Evolutionary conservation across 331 rosid genomes (phyloP), one percentile per base, ranked within the genome.

Genomic region (Malus hybrid): DNA sequence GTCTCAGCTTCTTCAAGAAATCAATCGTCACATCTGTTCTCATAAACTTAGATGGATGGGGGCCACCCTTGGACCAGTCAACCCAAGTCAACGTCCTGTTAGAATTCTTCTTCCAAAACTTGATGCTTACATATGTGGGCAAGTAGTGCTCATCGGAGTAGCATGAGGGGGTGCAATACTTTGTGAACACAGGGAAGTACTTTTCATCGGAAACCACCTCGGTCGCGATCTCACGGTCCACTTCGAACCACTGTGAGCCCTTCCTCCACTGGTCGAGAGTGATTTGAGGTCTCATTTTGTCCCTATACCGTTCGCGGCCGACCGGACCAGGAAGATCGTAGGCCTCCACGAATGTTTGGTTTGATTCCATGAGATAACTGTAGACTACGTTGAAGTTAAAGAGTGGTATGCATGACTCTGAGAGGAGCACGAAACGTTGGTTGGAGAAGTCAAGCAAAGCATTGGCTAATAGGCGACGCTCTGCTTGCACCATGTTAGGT

Each of bases 161-260:
- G 61, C 97, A 92, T 0, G 64, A n/a, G 7, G 80, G 82, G 3
- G 11, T 36, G 72, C 97, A 92, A 8, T 77, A 7, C 61, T 64
- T 83, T 8, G 67, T 19, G 50, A 90, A 92, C 54, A 87, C 2
- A 0, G 89, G 75, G 56, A 83, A 90, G 24, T 87, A 90, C 22
- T 7, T 64, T 0, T 3, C 24, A 65, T 92, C 96, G 0, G 97
- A 85, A 34, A 90, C 83, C 1, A 90, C 68, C 32, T 80, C 80
- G 2, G 80, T 9, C 27, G 93, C 93, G 0, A 92, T 73, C 5
- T 15, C 36, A 10, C 97, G 89, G 76, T 90, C 82, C 36, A 90
- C 80, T 77, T 81, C 91, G 44, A 92, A 92, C 97, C 97, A 92
- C 24, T 92, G 97, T 2, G 93, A 90, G 5, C 97, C 97, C 57